Percentiles rank a stretch among this genome's conserved stretches.
Conservation (phyloP, 2,329 filamentous ascomycete genomes). For the Aspergillus sp. region DNA sequence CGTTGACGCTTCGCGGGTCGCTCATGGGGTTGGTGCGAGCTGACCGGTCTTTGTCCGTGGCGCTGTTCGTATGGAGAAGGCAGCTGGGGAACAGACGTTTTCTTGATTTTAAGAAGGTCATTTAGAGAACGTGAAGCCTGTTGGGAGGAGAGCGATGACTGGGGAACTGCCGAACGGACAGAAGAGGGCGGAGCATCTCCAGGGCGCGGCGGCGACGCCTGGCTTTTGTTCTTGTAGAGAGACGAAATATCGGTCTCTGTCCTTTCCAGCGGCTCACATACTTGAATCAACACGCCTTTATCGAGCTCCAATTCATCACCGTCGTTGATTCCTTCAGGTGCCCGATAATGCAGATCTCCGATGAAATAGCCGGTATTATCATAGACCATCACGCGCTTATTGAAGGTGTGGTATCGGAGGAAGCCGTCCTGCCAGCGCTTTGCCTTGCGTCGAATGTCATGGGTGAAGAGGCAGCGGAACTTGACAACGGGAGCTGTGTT, state of each 20-base stretch:
- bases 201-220: constrained; percentile 27
- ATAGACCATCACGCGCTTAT: constrained; percentile 86
- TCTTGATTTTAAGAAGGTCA: constrained; percentile 64
- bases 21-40: constrained; percentile 17
- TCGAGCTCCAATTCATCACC: constrained; percentile 83
- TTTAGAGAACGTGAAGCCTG: constrained; percentile 57
- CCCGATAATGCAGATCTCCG: constrained; percentile 80
- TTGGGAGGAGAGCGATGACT: constrained; percentile 37
- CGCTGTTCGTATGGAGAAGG: constrained; percentile 65
- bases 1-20: constrained; percentile 36
- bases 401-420: constrained; percentile 86
- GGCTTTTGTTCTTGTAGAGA: constrained; percentile 63
- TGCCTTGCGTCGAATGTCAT: constrained; percentile 80
- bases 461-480: constrained; percentile 82
- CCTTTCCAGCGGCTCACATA: constrained; percentile 70
- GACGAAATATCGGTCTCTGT: constrained; percentile 76
- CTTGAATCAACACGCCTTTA: constrained; percentile 74
- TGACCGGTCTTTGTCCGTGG: constrained; percentile 12
- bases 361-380: constrained; percentile 78
- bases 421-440: constrained; percentile 94
- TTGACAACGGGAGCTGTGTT: constrained; percentile 75
- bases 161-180: constrained; percentile 37
- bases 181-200: constrained; percentile 41
- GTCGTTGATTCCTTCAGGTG: constrained; percentile 67
- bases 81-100: constrained; percentile 63